Conservation (phyloP, 768 basidiomycete genomes). For the Russula ochroleuca region DNA sequence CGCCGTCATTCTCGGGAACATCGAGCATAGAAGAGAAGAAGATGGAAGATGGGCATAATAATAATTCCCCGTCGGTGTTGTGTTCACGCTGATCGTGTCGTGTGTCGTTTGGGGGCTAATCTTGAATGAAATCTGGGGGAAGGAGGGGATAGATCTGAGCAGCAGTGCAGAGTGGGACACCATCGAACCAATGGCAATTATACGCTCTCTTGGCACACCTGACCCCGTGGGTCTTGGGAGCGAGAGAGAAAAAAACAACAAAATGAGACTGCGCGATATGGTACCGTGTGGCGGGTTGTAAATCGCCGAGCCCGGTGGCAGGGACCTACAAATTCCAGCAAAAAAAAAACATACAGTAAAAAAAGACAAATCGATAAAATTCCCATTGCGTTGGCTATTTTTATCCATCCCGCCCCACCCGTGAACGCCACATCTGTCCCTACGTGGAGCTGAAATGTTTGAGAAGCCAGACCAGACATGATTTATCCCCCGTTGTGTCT, state of each 20-base stretch:
- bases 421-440: no score
- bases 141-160: not conserved
- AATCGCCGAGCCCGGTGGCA: not conserved
- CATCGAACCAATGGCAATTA: conserved; percentile 7
- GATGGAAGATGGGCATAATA: not conserved
- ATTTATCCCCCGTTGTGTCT: no score
- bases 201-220: not conserved
- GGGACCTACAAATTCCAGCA: conserved; percentile 8
- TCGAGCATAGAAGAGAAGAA: not conserved
- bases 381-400: no score
- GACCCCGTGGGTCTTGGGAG: no score
- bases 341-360: not conserved
- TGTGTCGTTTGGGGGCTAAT: not conserved
- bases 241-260: not conserved
- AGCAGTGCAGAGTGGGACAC: not conserved
- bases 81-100: not conserved
- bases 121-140: not conserved
- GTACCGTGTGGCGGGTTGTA: no score
- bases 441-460: no score
- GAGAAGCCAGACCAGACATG: no score
- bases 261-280: not conserved
- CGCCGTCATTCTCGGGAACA: not conserved
- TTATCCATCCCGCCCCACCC: no score
- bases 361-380: no score
- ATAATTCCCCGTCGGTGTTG: not conserved